Base-by-base conservation (phyloP, 768 basidiomycete species). In the Boletus bicolor region DNA sequence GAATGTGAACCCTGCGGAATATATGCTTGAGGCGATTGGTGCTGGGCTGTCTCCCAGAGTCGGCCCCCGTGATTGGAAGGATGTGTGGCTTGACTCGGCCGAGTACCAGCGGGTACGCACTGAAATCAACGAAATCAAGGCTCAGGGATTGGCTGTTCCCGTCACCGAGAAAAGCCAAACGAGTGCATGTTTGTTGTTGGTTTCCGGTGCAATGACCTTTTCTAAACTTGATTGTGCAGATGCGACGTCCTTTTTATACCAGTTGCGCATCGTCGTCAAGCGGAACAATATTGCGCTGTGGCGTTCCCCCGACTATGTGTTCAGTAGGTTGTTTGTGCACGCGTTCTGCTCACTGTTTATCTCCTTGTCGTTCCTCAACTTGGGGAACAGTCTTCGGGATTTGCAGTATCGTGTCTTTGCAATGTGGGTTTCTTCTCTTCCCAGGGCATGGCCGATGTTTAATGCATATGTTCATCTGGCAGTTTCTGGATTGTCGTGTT, bases 291-390 rank as follows among this genome's bases (percentile, higher is more conserved):
- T 76, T 7, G 84, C 89, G 2, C 74, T 93, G 12, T 94, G 89
- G 87, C 78, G 93, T 52, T 89, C 86, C 9, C 89, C 91, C 4
- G 85, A 92, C 60, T 95, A 94, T 68, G 83, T 91, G 48, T 93
- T 86, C 75, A 91, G 84, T 49, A 83, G 93, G 19, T 73, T 93
- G 26, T 91, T 91, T 69, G 82, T 88, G 15, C 86, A 89, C 59
- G 76, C 79, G 4, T 84, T 85, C 68, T 81, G 88, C 54, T 83
- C 88, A 14, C 73, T 90, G 12, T 83, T 83, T 67, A 77, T 91
- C 56, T 87, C 87, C 30, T 73, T 95, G 35, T 89, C 88, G 5
- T 92, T 92, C 81, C 73, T 96, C 52, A 82, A 86, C 63, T 74
- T 93, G 24, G 86, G 87, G 5, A 76, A 78, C 57, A 80, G 81